Evolutionary conservation across 495 filamentous ascomycete genomes (phyloP), one percentile per base, ranked within the genome.

Genomic region (Haplographium delicatum): DNA sequence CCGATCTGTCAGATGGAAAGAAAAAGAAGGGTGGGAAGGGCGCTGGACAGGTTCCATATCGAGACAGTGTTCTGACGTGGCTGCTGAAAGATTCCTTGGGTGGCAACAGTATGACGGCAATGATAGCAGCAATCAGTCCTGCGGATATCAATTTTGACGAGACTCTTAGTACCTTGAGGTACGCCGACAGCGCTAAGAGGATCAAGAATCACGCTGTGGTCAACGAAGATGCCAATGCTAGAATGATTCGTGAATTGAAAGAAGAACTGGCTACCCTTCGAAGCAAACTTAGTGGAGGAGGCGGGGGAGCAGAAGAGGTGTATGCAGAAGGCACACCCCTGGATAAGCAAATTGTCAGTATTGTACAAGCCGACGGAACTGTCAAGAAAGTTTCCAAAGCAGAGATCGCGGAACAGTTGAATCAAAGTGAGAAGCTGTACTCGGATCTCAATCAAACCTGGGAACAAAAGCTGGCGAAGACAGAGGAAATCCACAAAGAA

Each of bases 151-250:
- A 99, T 68, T 99, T 91, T 61, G 93, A 99, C 58, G 93, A 99
- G 65, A 97, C 93, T 10, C 74, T 99, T 5, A 89, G 90, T 65
- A 99, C 93, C 9, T 73, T 99, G 9, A 82, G 93, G 50, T 99
- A 99, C 70, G 93, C 93, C 38, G 93, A 99, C 65, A 95, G 89
- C 5, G 93, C 93, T 19, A 99, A 99, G 69, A 81, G 93, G 57
- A 99, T 99, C 74, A 97, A 97, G 88, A 97, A 99, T 70, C 94
- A 99, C 65, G 93, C 93, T 30, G 94, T 99, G 23, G 86, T 99
- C 65, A 99, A 99, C 72, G 93, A 99, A 63, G 93, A 97, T 71
- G 89, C 93, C 34, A 99, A 99, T 63, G 93, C 93, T 53, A 83
- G 91, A 50, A 99, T 99, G 93, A 97, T 99, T 51, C 78, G 93